Evolutionary conservation across 75 land plant species (phyloP).

Genomic region (Cryptomeria japonica): DNA sequence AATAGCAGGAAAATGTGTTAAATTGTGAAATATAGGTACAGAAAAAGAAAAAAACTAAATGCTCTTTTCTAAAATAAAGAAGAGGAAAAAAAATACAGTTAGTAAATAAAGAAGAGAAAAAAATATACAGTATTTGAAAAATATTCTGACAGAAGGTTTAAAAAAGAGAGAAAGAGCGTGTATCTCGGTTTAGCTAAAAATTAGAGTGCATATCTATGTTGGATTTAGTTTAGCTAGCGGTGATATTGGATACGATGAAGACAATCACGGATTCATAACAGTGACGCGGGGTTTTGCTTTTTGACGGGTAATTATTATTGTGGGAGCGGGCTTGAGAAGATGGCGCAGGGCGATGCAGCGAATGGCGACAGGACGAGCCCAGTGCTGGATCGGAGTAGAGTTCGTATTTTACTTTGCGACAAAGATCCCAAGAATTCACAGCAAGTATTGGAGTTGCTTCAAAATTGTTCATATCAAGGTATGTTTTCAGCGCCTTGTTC

Average conservation of each 20-base stretch:
- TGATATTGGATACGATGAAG: not conserved
- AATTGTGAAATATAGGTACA: not conserved
- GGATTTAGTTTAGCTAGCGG: not conserved
- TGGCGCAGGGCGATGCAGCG: slow-evolving; percentile 6
- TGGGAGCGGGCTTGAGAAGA: not conserved
- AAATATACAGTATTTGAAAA: not conserved
- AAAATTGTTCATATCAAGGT: slow-evolving; percentile 88
- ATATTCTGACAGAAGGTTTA: not conserved
- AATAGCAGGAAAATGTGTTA: not conserved
- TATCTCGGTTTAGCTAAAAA: not conserved
- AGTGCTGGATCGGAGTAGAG: slow-evolving; percentile 71
- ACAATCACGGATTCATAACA: not conserved
- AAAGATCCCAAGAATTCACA: slow-evolving; percentile 55
- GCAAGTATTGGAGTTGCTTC: slow-evolving; percentile 52
- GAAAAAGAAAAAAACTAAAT: not conserved
- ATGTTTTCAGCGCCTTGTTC: not conserved
- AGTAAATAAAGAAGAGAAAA: not conserved
- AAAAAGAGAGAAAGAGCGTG: not conserved
- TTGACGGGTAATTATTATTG: not conserved
- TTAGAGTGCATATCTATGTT: not conserved
- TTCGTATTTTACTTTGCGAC: slow-evolving; percentile 83
- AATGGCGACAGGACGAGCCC: slow-evolving; percentile 5
- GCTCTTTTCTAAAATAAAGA: not conserved
- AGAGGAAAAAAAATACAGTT: too few relatives aligned
- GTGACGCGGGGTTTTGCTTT: not conserved